Percentiles rank a stretch among this genome's conserved stretches.
Evolutionary conservation across 306 rosid genomes (phyloP).

Genomic region (Carpinus viminea): DNA sequence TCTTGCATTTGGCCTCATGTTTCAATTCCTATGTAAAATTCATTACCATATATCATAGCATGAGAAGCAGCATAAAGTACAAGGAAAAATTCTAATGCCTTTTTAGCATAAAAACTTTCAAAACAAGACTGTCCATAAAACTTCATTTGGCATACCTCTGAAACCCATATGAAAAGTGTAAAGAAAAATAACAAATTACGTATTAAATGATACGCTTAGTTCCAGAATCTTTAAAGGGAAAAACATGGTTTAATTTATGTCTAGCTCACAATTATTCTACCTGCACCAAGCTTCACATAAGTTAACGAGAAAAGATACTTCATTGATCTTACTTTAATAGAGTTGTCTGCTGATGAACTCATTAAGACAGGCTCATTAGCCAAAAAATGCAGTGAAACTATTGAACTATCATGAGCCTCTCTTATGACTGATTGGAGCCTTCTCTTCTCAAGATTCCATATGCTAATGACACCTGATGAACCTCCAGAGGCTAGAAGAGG

Average conservation of each 20-base stretch:
- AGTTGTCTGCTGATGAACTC: conserved; percentile 93
- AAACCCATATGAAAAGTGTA: neutral
- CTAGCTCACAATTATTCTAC: neutral
- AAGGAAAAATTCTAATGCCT: neutral
- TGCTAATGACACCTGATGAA: conserved; percentile 91
- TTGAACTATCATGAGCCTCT: conserved; percentile 83
- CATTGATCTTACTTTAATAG: conserved; percentile 66
- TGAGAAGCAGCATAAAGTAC: neutral
- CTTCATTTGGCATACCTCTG: neutral
- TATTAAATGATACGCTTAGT: neutral
- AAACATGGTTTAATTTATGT: neutral
- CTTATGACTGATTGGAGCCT: conserved; percentile 88
- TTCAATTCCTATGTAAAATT: neutral
- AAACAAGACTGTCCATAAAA: neutral
- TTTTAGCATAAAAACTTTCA: neutral
- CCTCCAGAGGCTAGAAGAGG: conserved; percentile 99
- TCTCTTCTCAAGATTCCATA: conserved; percentile 96
- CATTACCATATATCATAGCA: neutral
- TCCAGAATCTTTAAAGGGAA: neutral
- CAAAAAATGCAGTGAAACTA: conserved; percentile 81
- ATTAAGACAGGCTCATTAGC: conserved; percentile 91
- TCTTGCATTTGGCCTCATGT: neutral
- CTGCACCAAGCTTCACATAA: neutral
- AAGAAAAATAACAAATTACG: neutral
- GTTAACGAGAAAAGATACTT: conserved; percentile 4